phyloP scores from a whole-genome alignment of 768 basidiomycete species.

The Rhizopogon vulgaris region DNA sequence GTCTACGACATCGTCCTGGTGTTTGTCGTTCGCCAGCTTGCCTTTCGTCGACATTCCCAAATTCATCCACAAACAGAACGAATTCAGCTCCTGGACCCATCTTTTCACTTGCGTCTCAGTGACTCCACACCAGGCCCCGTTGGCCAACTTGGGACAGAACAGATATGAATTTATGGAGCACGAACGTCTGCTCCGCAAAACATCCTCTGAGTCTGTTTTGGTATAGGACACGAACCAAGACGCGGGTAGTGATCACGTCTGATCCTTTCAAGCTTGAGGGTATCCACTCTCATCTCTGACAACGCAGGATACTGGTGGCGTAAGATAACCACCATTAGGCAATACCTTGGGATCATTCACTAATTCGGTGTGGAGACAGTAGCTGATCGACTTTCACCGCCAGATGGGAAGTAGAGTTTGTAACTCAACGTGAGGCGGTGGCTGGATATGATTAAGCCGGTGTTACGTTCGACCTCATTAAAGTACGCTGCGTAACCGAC shows the following conservation, averaged over 20 bases:
- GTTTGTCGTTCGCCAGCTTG: neutral
- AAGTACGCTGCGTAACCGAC: conserved; percentile 38
- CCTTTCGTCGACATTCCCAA: neutral
- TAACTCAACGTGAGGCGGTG: conserved; percentile 40
- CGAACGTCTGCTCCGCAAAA: neutral
- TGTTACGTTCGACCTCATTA: conserved; percentile 41
- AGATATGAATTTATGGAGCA: neutral
- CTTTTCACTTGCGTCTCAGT: neutral
- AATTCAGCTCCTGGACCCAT: neutral
- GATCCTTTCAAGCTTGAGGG: conserved; percentile 23
- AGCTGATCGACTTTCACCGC: neutral
- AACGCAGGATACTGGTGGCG: conserved; percentile 28
- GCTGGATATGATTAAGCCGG: conserved; percentile 34
- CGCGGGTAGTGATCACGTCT: conserved; percentile 19
- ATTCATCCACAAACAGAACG: neutral
- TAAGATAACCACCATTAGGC: conserved; percentile 28
- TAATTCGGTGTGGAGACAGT: conserved; percentile 9
- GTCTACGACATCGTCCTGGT: conserved; percentile 1
- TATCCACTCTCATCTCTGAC: conserved; percentile 7
- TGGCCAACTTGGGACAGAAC: neutral
- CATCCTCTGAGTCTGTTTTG: neutral
- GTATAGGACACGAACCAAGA: conserved; percentile 21
- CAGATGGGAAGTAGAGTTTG: conserved; percentile 27
- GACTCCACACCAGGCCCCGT: neutral
- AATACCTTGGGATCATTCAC: conserved; percentile 22